Conservation (phyloP, 495 filamentous ascomycete genomes). For the Geopyxis carbonaria region DNA sequence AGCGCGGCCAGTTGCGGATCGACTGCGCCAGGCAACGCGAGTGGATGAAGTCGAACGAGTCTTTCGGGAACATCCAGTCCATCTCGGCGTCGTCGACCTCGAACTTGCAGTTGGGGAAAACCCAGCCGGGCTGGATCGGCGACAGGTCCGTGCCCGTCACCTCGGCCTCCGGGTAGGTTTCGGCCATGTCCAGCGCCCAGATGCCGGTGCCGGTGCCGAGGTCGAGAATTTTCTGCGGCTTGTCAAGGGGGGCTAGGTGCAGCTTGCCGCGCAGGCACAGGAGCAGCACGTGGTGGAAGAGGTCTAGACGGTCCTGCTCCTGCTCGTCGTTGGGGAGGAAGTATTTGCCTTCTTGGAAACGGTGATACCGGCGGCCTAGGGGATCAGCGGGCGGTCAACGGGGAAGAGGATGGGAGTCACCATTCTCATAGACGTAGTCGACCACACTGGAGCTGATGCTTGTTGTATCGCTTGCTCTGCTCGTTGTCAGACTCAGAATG, state of each 20-base stretch:
- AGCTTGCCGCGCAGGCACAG: slow-evolving; percentile 38
- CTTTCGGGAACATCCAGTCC: slow-evolving; percentile 29
- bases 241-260: slow-evolving; percentile 39
- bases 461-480: too few species aligned
- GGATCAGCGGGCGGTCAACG: too few species aligned
- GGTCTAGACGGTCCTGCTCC: slow-evolving; percentile 26
- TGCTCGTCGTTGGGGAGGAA: slow-evolving; percentile 37
- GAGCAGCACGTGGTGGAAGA: slow-evolving; percentile 42
- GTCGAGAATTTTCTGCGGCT: slow-evolving; percentile 40
- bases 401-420: too few species aligned
- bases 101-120: slow-evolving; percentile 7
- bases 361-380: slow-evolving; percentile 39
- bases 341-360: slow-evolving; percentile 35
- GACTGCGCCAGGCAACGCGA: slow-evolving; percentile 25
- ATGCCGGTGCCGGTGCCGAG: slow-evolving; percentile 51
- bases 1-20: slow-evolving; percentile 16
- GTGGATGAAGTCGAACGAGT: slow-evolving; percentile 30
- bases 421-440: too few species aligned
- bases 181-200: slow-evolving; percentile 41
- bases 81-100: slow-evolving; percentile 32
- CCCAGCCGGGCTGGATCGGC: slow-evolving; percentile 21
- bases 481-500: too few species aligned
- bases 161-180: too few species aligned
- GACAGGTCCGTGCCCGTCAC: slow-evolving; percentile 20
- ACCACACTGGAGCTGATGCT: too few species aligned